phyloP scores from a whole-genome alignment of 116 monocot genomes.

The Papilionanthe hybrid region DNA sequence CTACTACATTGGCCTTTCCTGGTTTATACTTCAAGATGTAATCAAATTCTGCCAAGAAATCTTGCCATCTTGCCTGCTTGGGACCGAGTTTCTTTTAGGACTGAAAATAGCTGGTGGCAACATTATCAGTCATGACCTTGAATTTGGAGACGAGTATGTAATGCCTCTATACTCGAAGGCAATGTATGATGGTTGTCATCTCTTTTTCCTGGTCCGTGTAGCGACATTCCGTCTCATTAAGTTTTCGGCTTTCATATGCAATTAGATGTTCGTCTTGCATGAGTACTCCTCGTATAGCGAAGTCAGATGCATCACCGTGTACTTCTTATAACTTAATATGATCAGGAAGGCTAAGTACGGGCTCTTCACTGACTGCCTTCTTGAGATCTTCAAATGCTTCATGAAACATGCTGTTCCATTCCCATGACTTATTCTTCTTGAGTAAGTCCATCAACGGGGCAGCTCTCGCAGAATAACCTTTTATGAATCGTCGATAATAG shows the following conservation, averaged over 20 bases:
- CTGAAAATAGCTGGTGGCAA: not conserved
- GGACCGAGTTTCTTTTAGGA: not conserved
- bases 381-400: not conserved
- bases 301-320: not conserved
- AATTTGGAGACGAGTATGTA: not conserved
- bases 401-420: not conserved
- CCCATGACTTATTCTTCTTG: too few species aligned
- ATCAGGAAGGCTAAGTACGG: not conserved
- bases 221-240: not conserved
- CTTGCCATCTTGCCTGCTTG: constrained; percentile 5
- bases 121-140: not conserved
- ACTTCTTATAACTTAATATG: not conserved
- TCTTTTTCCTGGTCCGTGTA: not conserved
- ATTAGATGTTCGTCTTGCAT: not conserved
- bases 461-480: not conserved
- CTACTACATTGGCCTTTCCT: not conserved
- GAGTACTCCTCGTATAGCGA: not conserved
- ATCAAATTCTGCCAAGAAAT: not conserved
- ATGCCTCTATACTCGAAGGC: not conserved
- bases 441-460: not conserved
- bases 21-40: not conserved
- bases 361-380: not conserved
- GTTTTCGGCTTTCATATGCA: not conserved
- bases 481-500: not conserved
- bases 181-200: not conserved